phyloP scores from a whole-genome alignment of 2,329 filamentous ascomycete species.

The Didymella keratinophila region DNA sequence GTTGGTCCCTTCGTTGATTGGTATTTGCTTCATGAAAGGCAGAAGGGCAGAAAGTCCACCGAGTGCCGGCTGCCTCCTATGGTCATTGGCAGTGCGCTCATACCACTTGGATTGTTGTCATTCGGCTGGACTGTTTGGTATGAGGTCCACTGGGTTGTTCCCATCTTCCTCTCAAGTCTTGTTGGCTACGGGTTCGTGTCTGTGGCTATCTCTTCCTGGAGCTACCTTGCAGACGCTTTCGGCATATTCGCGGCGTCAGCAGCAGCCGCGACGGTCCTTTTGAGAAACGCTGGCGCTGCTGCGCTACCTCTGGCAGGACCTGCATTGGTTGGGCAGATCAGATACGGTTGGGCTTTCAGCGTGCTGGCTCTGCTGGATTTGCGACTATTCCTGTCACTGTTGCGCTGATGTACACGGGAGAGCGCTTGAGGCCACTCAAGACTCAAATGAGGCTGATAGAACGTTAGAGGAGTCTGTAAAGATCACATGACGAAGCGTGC shows the following conservation, averaged over 20 bases:
- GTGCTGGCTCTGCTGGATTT: neutral
- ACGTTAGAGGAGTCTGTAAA: neutral
- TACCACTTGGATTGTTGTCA: neutral
- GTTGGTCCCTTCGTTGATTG: neutral
- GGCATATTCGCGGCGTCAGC: neutral
- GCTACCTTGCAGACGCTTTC: neutral
- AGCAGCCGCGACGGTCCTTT: neutral
- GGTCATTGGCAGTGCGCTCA: neutral
- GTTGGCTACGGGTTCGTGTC: neutral
- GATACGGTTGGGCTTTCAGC: neutral
- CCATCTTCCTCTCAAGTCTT: neutral
- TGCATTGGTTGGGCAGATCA: neutral
- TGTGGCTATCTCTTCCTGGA: neutral
- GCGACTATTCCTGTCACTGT: neutral
- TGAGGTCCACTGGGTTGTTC: neutral
- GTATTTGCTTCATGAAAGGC: neutral
- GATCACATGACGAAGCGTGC: neutral
- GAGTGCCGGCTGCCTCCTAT: neutral
- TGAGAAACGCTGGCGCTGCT: neutral
- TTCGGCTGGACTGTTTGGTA: neutral
- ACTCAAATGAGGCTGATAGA: neutral
- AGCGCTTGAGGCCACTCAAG: neutral
- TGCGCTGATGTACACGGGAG: neutral
- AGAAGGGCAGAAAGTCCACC: neutral
- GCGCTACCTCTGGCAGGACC: neutral